A percentile compares a stretch with the other conserved stretches of the same genome.
Evolutionary conservation across 176 grass and related monocot species (phyloP).

Genomic region (Bolboschoenus planiculmis): DNA sequence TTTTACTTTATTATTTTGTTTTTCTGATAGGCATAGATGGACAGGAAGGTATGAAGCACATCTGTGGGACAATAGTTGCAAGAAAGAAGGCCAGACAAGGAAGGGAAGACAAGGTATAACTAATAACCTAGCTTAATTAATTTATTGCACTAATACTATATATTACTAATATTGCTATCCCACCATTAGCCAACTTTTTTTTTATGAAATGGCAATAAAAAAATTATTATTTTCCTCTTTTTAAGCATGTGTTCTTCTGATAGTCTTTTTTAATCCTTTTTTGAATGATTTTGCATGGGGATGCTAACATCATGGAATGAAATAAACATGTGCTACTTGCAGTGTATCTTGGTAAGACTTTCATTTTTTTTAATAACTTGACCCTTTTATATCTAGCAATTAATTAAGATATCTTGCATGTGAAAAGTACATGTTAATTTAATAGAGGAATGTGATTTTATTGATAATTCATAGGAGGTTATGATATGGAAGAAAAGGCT

Average conservation of each 20-base stretch:
- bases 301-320: neutral
- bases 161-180: neutral
- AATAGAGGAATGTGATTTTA: slow-evolving; percentile 16
- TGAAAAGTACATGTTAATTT: slow-evolving; percentile 15
- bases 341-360: slow-evolving; percentile 94
- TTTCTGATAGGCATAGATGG: slow-evolving; percentile 91
- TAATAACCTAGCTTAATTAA: neutral
- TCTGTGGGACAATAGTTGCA: slow-evolving; percentile 98
- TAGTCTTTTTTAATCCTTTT: slow-evolving; percentile 19
- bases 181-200: neutral
- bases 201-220: neutral
- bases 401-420: neutral
- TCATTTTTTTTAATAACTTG: neutral
- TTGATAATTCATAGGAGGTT: slow-evolving; percentile 53
- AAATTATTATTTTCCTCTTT: slow-evolving; percentile 18
- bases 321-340: slow-evolving; percentile 17
- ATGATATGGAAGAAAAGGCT: slow-evolving; percentile 99
- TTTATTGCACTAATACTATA: neutral
- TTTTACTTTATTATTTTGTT: neutral
- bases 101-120: slow-evolving; percentile 88
- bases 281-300: slow-evolving; percentile 23
- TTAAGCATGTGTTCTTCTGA: neutral
- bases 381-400: slow-evolving; percentile 3
- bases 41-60: slow-evolving; percentile 99
- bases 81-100: slow-evolving; percentile 94